Evolutionary conservation across 2,329 filamentous ascomycete genomes (phyloP).

Genomic region (Whalleya microplaca): DNA sequence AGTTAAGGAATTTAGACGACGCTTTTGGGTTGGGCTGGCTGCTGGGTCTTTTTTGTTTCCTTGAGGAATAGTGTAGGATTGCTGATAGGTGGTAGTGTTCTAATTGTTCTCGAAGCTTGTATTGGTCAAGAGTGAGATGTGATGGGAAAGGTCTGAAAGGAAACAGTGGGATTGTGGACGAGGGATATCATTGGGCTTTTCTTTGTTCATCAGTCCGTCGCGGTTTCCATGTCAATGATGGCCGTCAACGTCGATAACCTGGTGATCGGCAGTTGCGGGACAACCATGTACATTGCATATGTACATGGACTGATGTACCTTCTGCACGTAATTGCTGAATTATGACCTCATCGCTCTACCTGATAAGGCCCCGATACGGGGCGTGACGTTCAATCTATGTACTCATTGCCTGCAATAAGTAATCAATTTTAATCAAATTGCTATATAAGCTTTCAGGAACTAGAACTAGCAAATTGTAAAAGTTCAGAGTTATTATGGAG

Average conservation of each 20-base stretch:
- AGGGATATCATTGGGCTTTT: not conserved
- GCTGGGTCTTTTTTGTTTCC: conserved; percentile 4
- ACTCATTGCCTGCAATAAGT: too few relatives aligned
- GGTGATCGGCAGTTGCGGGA: conserved; percentile 27
- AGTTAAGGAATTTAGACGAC: not conserved
- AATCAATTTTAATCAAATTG: too few relatives aligned
- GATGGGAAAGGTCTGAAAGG: not conserved
- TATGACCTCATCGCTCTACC: conserved; percentile 24
- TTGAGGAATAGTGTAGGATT: not conserved
- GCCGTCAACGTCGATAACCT: conserved; percentile 14
- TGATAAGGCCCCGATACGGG: too few relatives aligned
- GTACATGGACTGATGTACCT: not conserved
- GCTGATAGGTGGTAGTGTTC: not conserved
- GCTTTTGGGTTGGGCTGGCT: not conserved
- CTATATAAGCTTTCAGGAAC: too few relatives aligned
- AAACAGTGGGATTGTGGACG: not conserved
- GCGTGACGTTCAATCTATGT: too few relatives aligned
- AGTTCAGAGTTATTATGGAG: too few relatives aligned
- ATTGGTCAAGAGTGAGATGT: not conserved
- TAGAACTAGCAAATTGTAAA: too few relatives aligned
- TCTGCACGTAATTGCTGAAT: conserved; percentile 5
- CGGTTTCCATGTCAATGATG: not conserved
- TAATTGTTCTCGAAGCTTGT: not conserved
- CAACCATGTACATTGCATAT: not conserved
- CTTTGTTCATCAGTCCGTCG: not conserved